Evolutionary conservation across 2,329 filamentous ascomycete species (phyloP), one percentile per base, ranked within the genome.

Genomic region (Neurospora crassa): DNA sequence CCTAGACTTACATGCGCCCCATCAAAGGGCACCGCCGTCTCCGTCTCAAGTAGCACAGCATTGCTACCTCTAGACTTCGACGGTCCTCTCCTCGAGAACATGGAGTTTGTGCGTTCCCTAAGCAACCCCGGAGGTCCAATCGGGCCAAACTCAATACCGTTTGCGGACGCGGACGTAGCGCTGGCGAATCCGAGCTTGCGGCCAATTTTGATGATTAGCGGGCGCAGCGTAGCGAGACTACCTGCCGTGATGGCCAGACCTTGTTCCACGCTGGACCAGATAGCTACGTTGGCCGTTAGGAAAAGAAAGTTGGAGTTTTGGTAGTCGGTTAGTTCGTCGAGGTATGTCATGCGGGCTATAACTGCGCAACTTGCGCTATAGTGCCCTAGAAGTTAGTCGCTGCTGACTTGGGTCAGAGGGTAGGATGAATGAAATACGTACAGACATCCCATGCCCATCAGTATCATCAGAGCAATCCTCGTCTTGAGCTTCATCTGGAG

Each of bases 401-500:
- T 6, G n/a, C 3, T 29, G 43, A 59, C 29, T 67, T 10, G 18
- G 74, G 29, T 67, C 16, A 7, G 40, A 45, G 67, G 16, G 24
- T 20, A 29, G n/a, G 16, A 68, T 24, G 24, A 34, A 6, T 11
- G 14, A 42, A 20, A 67, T 18, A 79, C 79, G 73, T 77, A 81
- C 83, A 84, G 76, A 74, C 87, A 87, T 40, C 87, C 89, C 80
- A 90, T 83, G 7, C 82, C 82, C 68, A 90, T 79, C 67, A 90
- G 82, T 6, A 82, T 81, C 11, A 84, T 83, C 29, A 89, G 79
- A 2, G 86, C 82, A 7, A 83, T 41, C 75, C 89, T 90, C 2
- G 83, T 85, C 70, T 80, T 82, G 8, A 73, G 75, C 67, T 83
- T 83, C 83, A 90, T 88, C 70, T 88, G 83, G 40, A 89, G 77